Evolutionary conservation across 345 rosid genomes (phyloP), one percentile per base, ranked within the genome.

Genomic region (Sonneratia alba): DNA sequence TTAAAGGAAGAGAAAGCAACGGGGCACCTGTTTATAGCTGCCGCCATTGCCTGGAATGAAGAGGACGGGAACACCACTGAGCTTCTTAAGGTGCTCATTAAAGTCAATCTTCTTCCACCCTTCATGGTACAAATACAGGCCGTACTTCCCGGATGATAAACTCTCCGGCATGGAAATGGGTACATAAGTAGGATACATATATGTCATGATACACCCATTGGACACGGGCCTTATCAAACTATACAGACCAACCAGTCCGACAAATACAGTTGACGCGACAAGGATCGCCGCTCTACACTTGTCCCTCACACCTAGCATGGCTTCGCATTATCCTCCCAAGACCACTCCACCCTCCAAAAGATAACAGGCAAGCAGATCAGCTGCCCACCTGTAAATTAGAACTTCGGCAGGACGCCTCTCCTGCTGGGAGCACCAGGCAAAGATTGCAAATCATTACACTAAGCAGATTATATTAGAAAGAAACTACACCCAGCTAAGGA

Each of bases 11-110:
- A 66, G 37, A 63, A 9, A 73, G 11, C 56, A 73, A 68, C 32
- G 74, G 67, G 82, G 74, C 78, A 79, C 99, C 97, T 92, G 98
- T 81, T 95, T 95, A 84, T 85, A 95, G 87, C 98, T 92, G 72
- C 99, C 99, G 0, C 97, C 91, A 71, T 95, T 95, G 21, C 99
- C 99, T 4, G 99, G 99, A 72, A 95, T 86, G 70, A 92, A 95
- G 77, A 95, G 99, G 77, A 92, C 87, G 0, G 99, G 99, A 65
- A 95, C 85, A n/a, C 99, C 99, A 64, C 74, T 87, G 49, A 95
- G 96, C 77, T 88, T 87, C 87, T 86, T 87, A 32, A 92, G 75
- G 75, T 89, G 98, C 66, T 90, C 92, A 70, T 74, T 75, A 68
- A 85, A 89, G 71, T 95, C 97, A 64, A 95, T 95, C 85, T 87